Evolutionary conservation across 257 asterid genomes (phyloP).

Genomic region (Linaria vulgaris): DNA sequence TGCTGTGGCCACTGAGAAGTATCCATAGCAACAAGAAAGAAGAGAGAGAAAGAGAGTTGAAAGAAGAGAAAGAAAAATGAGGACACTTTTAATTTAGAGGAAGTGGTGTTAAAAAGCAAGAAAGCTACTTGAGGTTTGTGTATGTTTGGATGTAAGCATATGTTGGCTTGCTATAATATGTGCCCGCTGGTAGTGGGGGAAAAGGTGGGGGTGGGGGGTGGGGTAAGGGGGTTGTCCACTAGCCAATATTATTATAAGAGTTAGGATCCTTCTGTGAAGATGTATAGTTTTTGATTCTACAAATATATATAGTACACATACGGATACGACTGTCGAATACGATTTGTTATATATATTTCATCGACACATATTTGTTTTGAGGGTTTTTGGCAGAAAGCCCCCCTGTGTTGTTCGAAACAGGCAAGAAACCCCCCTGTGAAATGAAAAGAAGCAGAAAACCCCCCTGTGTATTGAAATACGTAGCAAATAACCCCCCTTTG

Average conservation of each 20-base stretch:
- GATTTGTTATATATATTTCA: no score
- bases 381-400: no score
- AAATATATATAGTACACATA: no score
- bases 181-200: conserved; percentile 31
- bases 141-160: conserved; percentile 58
- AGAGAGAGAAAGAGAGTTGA: conserved; percentile 27
- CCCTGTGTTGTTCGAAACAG: no score
- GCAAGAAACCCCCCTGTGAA: no score
- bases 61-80: conserved; percentile 32
- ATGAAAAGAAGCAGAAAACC: no score
- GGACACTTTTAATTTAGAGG: conserved; percentile 8
- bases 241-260: background rate
- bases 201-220: conserved; percentile 20
- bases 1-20: conserved; percentile 99
- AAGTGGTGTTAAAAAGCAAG: conserved; percentile 58
- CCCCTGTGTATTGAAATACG: no score
- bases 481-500: no score
- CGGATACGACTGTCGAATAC: no score
- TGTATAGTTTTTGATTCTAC: background rate
- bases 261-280: background rate
- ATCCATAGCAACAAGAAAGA: conserved; percentile 60
- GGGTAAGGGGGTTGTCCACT: conserved; percentile 24
- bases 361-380: no score
- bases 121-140: conserved; percentile 55
- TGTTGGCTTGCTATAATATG: conserved; percentile 39